Evolutionary conservation across 768 basidiomycete genomes (phyloP).

Genomic region (Lenzites betulinus): DNA sequence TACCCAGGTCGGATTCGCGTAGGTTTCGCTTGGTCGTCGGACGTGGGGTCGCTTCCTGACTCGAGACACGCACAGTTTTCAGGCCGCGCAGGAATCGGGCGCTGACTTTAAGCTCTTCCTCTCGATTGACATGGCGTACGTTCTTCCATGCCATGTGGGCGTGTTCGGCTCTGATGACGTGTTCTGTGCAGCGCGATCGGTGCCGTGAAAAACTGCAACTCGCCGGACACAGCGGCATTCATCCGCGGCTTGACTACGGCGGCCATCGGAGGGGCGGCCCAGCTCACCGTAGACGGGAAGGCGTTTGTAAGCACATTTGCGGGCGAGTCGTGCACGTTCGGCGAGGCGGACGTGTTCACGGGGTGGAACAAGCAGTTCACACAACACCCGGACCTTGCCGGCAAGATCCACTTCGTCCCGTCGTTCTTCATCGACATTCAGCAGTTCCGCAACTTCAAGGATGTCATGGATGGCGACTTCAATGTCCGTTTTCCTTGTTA

Average conservation of each 20-base stretch:
- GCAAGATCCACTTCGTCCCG: constrained; percentile 57
- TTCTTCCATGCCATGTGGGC: constrained; percentile 16
- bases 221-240: constrained; percentile 41
- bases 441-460: constrained; percentile 41
- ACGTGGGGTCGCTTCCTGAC: not conserved
- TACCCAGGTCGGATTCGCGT: constrained; percentile 48
- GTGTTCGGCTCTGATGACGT: too few species aligned
- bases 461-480: constrained; percentile 60
- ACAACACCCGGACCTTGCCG: constrained; percentile 34
- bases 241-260: constrained; percentile 48
- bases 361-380: constrained; percentile 49
- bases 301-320: constrained; percentile 62
- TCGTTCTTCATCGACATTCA: constrained; percentile 59
- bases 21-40: constrained; percentile 16
- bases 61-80: constrained; percentile 23
- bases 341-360: constrained; percentile 40
- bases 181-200: constrained; percentile 36
- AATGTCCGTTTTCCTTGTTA: constrained; percentile 38
- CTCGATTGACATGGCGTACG: constrained; percentile 77
- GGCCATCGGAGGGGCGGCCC: constrained; percentile 52
- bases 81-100: constrained; percentile 38
- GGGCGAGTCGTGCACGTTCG: constrained; percentile 64
- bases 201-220: constrained; percentile 36
- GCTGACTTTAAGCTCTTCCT: constrained; percentile 62
- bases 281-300: constrained; percentile 55